phyloP scores from a whole-genome alignment of 2,329 filamentous ascomycete species.

The Sporothrix pseudoabietina region DNA sequence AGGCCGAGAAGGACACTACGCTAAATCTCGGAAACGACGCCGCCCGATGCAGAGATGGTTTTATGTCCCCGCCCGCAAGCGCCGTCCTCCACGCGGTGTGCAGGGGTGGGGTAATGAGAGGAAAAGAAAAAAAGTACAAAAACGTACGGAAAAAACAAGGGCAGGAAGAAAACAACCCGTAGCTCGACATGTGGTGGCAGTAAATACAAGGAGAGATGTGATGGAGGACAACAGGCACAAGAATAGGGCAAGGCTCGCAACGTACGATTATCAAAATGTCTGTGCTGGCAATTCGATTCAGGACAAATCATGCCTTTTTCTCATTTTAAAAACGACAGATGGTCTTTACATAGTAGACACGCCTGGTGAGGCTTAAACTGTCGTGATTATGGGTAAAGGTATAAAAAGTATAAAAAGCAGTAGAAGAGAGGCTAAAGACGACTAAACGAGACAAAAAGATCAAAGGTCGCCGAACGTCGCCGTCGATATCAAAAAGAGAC shows the following conservation, averaged over 20 bases:
- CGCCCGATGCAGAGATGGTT: background rate
- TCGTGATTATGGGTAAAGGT: background rate
- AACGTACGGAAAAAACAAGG: background rate
- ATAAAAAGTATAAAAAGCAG: background rate
- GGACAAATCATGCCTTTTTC: background rate
- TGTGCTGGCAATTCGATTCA: background rate
- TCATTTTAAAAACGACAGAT: background rate
- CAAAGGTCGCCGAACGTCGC: background rate
- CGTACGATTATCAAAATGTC: background rate
- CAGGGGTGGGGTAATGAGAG: background rate
- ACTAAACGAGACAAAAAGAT: background rate
- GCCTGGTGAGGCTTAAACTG: background rate
- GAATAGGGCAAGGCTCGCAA: conserved; percentile 13
- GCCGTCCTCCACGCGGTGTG: conserved; percentile 6
- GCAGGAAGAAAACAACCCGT: background rate
- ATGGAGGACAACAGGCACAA: background rate
- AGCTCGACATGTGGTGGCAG: background rate
- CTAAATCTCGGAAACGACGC: background rate
- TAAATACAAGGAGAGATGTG: background rate
- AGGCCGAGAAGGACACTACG: no score
- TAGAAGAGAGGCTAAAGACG: background rate
- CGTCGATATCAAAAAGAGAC: background rate
- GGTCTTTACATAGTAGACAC: background rate
- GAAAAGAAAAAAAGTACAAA: background rate
- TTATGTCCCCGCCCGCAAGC: background rate